A percentile compares a stretch with the other conserved stretches of the same genome.
Conservation (phyloP, 805 yeast genomes). For the Maudiozyma pseudohumilis region DNA sequence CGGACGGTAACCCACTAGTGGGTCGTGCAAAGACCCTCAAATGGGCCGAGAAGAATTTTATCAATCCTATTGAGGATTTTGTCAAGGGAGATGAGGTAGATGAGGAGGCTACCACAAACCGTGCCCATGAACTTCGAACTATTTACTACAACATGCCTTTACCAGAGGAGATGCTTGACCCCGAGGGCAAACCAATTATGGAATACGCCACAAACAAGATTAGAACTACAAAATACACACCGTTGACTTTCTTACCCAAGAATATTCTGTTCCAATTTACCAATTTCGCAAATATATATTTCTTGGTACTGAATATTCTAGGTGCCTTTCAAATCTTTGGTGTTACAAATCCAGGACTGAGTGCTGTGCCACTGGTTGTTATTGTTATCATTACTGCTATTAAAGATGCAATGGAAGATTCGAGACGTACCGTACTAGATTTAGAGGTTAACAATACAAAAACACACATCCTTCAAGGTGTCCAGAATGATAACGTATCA, state of each 20-base stretch:
- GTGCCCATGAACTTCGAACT: constrained; percentile 36
- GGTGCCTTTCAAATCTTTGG: constrained; percentile 75
- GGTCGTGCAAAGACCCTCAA: constrained; percentile 53
- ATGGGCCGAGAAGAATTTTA: constrained; percentile 34
- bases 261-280: constrained; percentile 71
- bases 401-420: constrained; percentile 76
- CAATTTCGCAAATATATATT: constrained; percentile 85
- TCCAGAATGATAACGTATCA: constrained; percentile 49
- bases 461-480: constrained; percentile 52
- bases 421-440: constrained; percentile 61
- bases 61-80: constrained; percentile 27
- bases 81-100: constrained; percentile 20
- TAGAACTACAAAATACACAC: constrained; percentile 92
- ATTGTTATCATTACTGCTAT: constrained; percentile 66
- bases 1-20: constrained; percentile 54
- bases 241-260: constrained; percentile 79
- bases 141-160: constrained; percentile 51
- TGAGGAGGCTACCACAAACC: constrained; percentile 31
- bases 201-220: constrained; percentile 82
- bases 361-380: constrained; percentile 71
- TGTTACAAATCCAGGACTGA: constrained; percentile 65
- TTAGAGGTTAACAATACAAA: constrained; percentile 66
- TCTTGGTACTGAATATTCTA: constrained; percentile 65
- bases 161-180: constrained; percentile 50
- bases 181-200: constrained; percentile 48